Base-by-base conservation (phyloP, 2,329 filamentous ascomycete genomes). In the Lecanicillium sp. region DNA sequence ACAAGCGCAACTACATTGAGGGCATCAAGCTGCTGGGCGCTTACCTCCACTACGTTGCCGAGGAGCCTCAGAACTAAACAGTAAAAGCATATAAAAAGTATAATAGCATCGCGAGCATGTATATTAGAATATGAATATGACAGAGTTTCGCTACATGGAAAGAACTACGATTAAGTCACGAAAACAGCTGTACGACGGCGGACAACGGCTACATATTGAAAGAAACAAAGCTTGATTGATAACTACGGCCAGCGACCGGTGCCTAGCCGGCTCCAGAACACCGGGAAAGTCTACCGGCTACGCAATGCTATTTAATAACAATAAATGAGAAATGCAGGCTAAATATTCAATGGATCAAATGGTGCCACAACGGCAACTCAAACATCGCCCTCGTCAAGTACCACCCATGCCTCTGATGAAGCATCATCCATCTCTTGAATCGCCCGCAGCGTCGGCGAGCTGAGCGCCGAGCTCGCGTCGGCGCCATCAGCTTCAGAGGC, bases 1-100 rank as follows among this genome's bases (percentile, higher is more conserved):
- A 98, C 68, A 90, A 87, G 78, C 82, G 80, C 63, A 98, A 98
- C 72, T 98, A 98, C 67, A 95, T 98, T 61, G 90, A 98, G 74
- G 93, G 93, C 41, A 96, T 87, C 60, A 98, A 98, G 80, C 71
- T 98, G 54, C 71, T 98, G 50, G 93, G 93, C 40, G 87, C 91
- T 3, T 98, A 98, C 66, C 72, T 98, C 63, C 91, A 97, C 71
- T 96, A 96, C 59, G 90, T 95, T 55, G 90, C 90, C 2, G 88
- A 91, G 64, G 93, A 98, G 77, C 83, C 87, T 32, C 82, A 65
- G 53, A 48, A 44, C 29, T 71, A 60, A 62, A 21, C 35, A 15
- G 30, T 38, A 35, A 29, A 40, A 27, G 17, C 19, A 41, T 21
- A 35, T 45, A 44, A 27, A 36, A 37, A 33, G 10, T 20, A 46